Evolutionary conservation across 495 filamentous ascomycete genomes (phyloP), one percentile per base, ranked within the genome.

Genomic region (Podospora appendiculata): DNA sequence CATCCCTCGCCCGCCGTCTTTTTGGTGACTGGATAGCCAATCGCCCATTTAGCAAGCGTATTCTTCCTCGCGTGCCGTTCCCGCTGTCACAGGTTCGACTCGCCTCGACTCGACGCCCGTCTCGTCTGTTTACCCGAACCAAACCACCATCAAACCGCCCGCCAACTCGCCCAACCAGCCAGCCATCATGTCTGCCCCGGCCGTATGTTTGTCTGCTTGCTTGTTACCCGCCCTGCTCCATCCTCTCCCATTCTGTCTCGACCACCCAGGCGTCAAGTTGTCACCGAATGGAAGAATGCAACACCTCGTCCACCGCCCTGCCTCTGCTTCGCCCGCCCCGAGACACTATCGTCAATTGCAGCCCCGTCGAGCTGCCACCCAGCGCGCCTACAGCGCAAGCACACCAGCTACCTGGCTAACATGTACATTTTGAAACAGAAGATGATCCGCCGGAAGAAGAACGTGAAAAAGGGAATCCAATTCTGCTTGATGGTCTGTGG

Each of bases 381-480:
- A 25, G 25, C 25, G 25, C 25, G 25, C 25, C 25, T 5, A 2
- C 25, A 25, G 25, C 25, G 25, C 25, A 25, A 25, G 25, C 25
- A 25, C 25, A 25, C 25, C 25, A 25, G 25, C 25, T 25, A 25
- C 25, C 5, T 25, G 40, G 58, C 68, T 72, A 71, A 73, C 61
- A 59, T 58, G 59, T 54, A 58, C 41, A 52, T 41, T 19, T 50
- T 60, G 14, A 43, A 52, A 53, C 73, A 90, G 87, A 88, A 91
- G 70, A 90, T 94, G 86, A 90, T 95, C 70, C 91, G 93, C 74
- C 85, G 90, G 68, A 98, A 98, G 91, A 98, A 98, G 84, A 96
- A 97, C 80, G 92, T 97, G 75, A 98, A 98, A 87, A 98, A 97
- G 86, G 93, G 93, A 59, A 96, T 98, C 65, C 94, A 97, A 79